phyloP scores from a whole-genome alignment of 495 filamentous ascomycete genomes.

The Aspergillus coremiiformis region DNA sequence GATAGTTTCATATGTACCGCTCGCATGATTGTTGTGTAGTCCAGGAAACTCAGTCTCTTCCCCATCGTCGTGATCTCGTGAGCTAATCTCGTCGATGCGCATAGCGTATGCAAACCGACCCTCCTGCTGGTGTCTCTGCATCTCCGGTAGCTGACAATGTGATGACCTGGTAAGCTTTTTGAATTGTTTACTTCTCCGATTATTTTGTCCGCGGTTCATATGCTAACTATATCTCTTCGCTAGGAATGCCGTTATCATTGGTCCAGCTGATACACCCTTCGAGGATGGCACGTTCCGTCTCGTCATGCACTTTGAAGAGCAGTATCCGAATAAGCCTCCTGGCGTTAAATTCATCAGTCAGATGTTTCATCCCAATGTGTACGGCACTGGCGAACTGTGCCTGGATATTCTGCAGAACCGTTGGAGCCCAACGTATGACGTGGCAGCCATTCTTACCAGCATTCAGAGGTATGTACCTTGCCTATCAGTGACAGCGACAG shows the following conservation, averaged over 20 bases:
- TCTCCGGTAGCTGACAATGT: slow-evolving; percentile 97
- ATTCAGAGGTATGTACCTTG: slow-evolving; percentile 74
- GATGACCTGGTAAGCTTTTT: slow-evolving; percentile 80
- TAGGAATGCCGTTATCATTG: slow-evolving; percentile 99
- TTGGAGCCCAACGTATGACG: slow-evolving; percentile 98
- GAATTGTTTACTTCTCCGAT: background rate
- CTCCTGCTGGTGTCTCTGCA: slow-evolving; percentile 92
- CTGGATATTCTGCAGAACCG: slow-evolving; percentile 96
- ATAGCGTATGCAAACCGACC: slow-evolving; percentile 98
- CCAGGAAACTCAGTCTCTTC: background rate
- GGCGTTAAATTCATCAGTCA: slow-evolving; percentile 97
- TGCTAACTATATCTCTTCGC: slow-evolving; percentile 1
- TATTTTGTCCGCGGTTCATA: background rate
- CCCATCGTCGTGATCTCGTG: slow-evolving; percentile 3
- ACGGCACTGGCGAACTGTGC: slow-evolving; percentile 92
- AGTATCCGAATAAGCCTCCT: slow-evolving; percentile 96
- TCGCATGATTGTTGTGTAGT: background rate
- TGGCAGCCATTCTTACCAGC: slow-evolving; percentile 92
- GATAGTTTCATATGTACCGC: background rate
- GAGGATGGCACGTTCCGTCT: slow-evolving; percentile 97
- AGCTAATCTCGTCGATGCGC: slow-evolving; percentile 14
- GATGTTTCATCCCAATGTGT: slow-evolving; percentile 99
- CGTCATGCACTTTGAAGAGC: slow-evolving; percentile 98
- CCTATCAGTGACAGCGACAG: background rate
- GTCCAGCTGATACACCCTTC: slow-evolving; percentile 94